Evolutionary conservation across 371 early-diverging fungal genomes (phyloP), one percentile per base, ranked within the genome.

Genomic region (Phascolomyces articulosus): DNA sequence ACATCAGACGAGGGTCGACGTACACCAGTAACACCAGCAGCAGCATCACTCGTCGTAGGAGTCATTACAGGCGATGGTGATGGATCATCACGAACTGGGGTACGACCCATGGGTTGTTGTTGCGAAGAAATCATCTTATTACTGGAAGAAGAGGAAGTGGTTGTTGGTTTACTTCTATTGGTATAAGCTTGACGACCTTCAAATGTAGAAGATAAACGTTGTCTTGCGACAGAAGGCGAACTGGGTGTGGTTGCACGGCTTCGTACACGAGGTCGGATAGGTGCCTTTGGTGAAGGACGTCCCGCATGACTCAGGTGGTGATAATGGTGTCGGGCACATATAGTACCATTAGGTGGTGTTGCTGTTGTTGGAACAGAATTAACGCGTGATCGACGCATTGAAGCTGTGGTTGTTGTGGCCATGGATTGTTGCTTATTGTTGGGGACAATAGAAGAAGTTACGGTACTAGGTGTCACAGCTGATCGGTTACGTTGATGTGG

Each of bases 351-450:
- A 4, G 62, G 24, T 34, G 53, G n/a, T 67, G 67, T n/a, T 71
- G 66, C 55, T 67, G 67, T n/a, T 71, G 66, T 27, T 13, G 67
- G 54, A 20, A 47, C 75, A 7, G 80, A 80, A 38, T 77, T 73
- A 9, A 80, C 78, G 61, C 78, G 80, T 40, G 80, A 68, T 66
- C 80, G 58, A 38, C 75, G 74, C 11, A 61, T 54, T 38, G 63
- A 23, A 24, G 55, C 38, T 23, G 40, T 38, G 1, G 38, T 38
- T 6, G 38, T 38, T 9, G 38, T 6, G 38, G 58, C 24, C 21
- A 15, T 54, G 23, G 54, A 0, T 6, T 6, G 40, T 41, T 16
- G 59, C 41, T 58, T 44, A 20, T 56, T 40, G 44, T n/a, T 20
- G 9, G 10, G 28, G 38, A 18, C 34, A 34, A 11, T 34, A 9